Evolutionary conservation across 2,329 filamentous ascomycete species (phyloP), one percentile per base, ranked within the genome.

Genomic region (Xylaria sp.): DNA sequence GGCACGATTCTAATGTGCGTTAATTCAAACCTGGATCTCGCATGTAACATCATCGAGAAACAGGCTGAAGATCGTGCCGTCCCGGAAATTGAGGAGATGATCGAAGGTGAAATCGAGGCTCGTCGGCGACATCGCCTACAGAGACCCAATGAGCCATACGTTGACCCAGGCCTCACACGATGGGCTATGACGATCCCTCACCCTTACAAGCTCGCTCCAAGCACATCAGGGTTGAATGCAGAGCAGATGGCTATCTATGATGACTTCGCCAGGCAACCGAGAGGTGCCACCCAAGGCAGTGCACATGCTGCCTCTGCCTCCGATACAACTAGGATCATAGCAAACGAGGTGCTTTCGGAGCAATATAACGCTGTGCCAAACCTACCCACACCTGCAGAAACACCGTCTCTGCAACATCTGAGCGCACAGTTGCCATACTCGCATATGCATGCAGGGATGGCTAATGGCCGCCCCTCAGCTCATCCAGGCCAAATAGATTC

Each of bases 1-100:
- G 96, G 96, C 6, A 92, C 96, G 36, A 96, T 99, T 68, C 88
- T 98, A 63, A 97, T 99, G 93, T 98, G 96, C 79, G 95, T 99
- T 68, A 99, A 98, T 78, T 95, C 96, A 71, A 99, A 99, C 77
- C 86, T 99, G 33, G 96, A 99, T 73, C 86, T 94, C 45, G 95
- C 96, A 53, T 98, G 96, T 76, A 91, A 88, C 73, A 92, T 97
- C 69, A 96, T 99, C 51, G 96, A 99, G 79, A 94, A 96, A 79
- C 94, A 96, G 59, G 96, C 96, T 2, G 95, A 98, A 78, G 92
- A 97, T 75, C 92, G 95, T 68, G 96, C 96, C 10, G 84, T 97
- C 44, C 92, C 93, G 1, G 96, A 99, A 78, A 98, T 99, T 66
- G 95, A 99, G 77, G 92, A 96, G 69, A 92, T 97, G 80, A 92